Base-by-base conservation (phyloP, 306 rosid species). In the Hippophae gyantsensis region DNA sequence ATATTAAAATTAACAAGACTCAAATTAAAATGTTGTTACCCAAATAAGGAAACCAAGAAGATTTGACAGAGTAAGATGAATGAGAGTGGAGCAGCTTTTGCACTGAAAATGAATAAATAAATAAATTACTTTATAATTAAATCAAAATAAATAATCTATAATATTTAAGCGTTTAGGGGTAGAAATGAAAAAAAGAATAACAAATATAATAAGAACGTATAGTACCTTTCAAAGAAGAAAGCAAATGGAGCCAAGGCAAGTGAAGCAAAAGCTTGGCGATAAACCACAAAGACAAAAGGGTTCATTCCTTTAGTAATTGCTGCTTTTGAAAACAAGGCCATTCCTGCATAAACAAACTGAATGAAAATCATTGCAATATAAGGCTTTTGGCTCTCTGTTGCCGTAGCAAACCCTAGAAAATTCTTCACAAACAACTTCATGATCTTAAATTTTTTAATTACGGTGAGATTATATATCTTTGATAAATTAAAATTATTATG, bases 241-340 rank as follows among this genome's bases (percentile, higher is more conserved):
- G 96, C 89, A 63, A 87, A 74, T 8, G 98, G 98, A 60, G 85
- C 78, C 64, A 92, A 43, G 62, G 83, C 82, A 42, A 92, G 60
- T 7, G 82, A 53, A 13, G 96, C 98, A 52, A 87, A 82, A 67
- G 86, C 89, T 80, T 92, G 98, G 32, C 98, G 75, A 65, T 92
- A 92, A 60, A 92, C 87, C 54, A 92, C 98, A 66, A 92, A 92
- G 52, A 92, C 87, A 58, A 58, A 80, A 43, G 98, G 86, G 74
- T 77, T 86, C 98, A 92, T 92, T 76, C 96, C 98, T 44, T 69
- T 76, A 51, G 95, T 62, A 45, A 92, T 79, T 72, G 98, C 96
- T 40, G 79, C 95, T 61, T 87, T 92, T 9, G 98, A 92, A 55
- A 92, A 76, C 81, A 92, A 68, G 64, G 96, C 96, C 98, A 92